These are phyloP conservation scores for Hypoxylon sp. DNA, from an alignment of 2,329 filamentous ascomycete species.

Conservation along the genomic window DNA sequence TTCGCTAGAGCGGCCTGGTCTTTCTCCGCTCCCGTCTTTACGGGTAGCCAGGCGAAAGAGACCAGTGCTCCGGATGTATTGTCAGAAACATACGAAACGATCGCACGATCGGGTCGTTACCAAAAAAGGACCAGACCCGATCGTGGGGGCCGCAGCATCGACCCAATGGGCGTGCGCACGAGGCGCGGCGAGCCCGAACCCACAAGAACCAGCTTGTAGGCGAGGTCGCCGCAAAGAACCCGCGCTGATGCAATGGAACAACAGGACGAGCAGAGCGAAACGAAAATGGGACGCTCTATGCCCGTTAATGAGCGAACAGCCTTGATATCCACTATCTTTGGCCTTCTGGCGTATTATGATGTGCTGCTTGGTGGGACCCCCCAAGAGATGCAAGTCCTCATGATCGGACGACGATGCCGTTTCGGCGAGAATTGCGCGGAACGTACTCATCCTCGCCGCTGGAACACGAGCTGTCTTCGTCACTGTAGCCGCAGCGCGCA, in stretches of 20 bases:
- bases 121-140: conserved; percentile 40
- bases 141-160: conserved; percentile 67
- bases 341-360: conserved; percentile 45
- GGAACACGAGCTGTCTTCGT: conserved; percentile 77
- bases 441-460: conserved; percentile 73
- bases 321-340: conserved; percentile 45
- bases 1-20: conserved; percentile 46
- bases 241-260: conserved; percentile 55
- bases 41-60: conserved; percentile 15
- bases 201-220: conserved; percentile 59
- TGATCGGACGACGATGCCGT: conserved; percentile 70
- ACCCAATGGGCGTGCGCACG: conserved; percentile 58
- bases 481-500: conserved; percentile 84
- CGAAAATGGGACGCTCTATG: conserved; percentile 40
- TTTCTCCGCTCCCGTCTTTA: conserved; percentile 26
- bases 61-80: conserved; percentile 45
- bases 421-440: conserved; percentile 68
- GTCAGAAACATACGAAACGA: conserved; percentile 50
- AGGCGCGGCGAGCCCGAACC: conserved; percentile 41
- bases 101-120: conserved; percentile 42
- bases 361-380: conserved; percentile 47
- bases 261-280: conserved; percentile 49
- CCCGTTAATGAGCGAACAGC: conserved; percentile 54
- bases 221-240: conserved; percentile 43
- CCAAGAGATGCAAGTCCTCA: conserved; percentile 48